phyloP scores from a whole-genome alignment of 306 rosid genomes.

The Prunus campanulata region DNA sequence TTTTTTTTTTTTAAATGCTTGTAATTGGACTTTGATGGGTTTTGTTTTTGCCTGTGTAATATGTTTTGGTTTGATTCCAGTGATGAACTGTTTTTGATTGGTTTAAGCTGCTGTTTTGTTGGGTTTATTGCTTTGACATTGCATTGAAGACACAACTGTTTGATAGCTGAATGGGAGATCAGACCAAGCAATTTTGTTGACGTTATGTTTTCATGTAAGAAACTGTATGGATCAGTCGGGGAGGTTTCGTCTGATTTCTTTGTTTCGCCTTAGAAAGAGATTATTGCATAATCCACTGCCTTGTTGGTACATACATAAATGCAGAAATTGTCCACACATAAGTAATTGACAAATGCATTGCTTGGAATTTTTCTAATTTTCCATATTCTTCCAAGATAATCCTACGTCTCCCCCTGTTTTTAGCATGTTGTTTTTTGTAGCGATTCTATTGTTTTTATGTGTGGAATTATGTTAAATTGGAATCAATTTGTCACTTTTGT shows the following conservation, averaged over 20 bases:
- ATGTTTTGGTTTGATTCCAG: background rate
- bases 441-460: background rate
- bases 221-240: background rate
- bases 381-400: background rate
- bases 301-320: background rate
- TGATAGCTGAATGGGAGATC: background rate
- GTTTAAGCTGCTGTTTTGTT: background rate
- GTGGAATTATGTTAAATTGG: background rate
- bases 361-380: background rate
- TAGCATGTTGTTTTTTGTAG: background rate
- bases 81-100: background rate
- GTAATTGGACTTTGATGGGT: background rate
- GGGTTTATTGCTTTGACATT: background rate
- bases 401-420: background rate
- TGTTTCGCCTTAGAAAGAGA: background rate
- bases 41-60: too few relatives aligned
- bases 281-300: background rate
- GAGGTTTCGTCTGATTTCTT: background rate
- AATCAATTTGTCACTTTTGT: background rate
- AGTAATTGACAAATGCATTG: background rate
- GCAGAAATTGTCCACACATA: background rate
- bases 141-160: background rate
- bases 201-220: too few relatives aligned
- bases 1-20: background rate
- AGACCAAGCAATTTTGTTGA: background rate